Evolutionary conservation across 2,329 filamentous ascomycete species (phyloP).

Genomic region (Clarireedia hainanense): DNA sequence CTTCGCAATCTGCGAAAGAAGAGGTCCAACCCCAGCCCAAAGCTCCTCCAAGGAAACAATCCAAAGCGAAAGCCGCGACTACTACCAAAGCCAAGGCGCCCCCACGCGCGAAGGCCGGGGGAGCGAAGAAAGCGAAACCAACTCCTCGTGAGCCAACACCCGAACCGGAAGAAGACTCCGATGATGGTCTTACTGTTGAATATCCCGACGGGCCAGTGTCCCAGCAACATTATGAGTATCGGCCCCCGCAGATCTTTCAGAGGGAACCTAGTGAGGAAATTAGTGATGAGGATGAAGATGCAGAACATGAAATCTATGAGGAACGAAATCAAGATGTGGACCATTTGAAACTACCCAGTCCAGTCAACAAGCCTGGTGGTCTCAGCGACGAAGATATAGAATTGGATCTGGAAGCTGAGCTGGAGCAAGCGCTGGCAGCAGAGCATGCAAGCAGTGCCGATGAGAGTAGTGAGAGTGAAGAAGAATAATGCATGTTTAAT

Average conservation of each 20-base stretch:
- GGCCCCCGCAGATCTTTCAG: conserved; percentile 22
- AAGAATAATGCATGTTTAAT: conserved; percentile 20
- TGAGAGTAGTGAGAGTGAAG: conserved; percentile 30
- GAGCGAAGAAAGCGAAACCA: conserved; percentile 29
- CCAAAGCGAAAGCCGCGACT: conserved; percentile 24
- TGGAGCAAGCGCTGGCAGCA: conserved; percentile 27
- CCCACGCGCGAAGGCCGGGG: conserved; percentile 26
- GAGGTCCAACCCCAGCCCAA: conserved; percentile 11
- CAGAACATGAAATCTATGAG: conserved; percentile 35
- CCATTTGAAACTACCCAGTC: conserved; percentile 45
- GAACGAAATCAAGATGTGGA: conserved; percentile 30
- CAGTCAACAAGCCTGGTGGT: conserved; percentile 34
- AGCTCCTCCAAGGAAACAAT: conserved; percentile 18
- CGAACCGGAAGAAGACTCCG: conserved; percentile 38
- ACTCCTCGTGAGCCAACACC: conserved; percentile 25
- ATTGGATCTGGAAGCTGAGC: conserved; percentile 28
- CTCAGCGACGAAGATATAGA: conserved; percentile 28
- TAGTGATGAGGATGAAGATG: conserved; percentile 40
- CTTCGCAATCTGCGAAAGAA: background rate
- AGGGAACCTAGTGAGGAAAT: conserved; percentile 29
- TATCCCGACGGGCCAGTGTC: conserved; percentile 45
- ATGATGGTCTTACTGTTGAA: conserved; percentile 50
- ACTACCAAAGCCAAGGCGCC: conserved; percentile 24
- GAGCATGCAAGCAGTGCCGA: conserved; percentile 8
- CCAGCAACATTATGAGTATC: conserved; percentile 17